Base-by-base conservation (phyloP, 441 rosid genomes). In the Dalechampia spathulata region DNA sequence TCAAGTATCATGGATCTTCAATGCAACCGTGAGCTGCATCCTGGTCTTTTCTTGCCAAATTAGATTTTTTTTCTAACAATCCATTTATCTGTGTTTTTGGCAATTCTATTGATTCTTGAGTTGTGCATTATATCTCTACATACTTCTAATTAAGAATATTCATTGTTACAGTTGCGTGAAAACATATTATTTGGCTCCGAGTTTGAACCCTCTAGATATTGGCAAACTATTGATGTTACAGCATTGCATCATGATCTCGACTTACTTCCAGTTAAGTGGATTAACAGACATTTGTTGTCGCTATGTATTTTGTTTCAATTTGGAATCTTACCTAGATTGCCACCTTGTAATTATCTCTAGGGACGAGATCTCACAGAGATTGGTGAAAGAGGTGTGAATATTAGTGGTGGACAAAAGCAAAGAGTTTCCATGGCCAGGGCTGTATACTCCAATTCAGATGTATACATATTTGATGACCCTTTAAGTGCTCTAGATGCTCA, bases 361-460 rank as follows among this genome's bases (percentile, higher is more conserved):
- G 97, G 89, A 14, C 83, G 70, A 54, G 99, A 95, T 72, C 75
- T 82, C 53, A 79, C 97, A 0, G 99, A 95, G 79, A 90, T 95
- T 61, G 99, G 97, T 58, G 98, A 86, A 78, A 86, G 97, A 70
- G 99, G 98, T 57, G 95, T 91, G 52, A 95, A 95, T 70, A 88
- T 95, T 38, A 95, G 99, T 61, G 98, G 98, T 41, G 98, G 99
- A 72, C 98, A 86, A 60, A 95, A 90, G 78, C 98, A 90, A 77
- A 90, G 99, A 76, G 80, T 95, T 68, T 90, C 98, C 52, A 77
- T 95, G 89, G 98, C 99, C 37, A 83, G 99, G 67, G 99, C 98
- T 64, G 79, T 95, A 67, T 95, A 90, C 72, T 85, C 98, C 41
- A 75, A 83, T 67, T 78, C 97, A 6, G 97, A 91, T 62, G 83